Base-by-base conservation (phyloP, 1,284 basidiomycete genomes). In the Sporisorium graminicola region DNA sequence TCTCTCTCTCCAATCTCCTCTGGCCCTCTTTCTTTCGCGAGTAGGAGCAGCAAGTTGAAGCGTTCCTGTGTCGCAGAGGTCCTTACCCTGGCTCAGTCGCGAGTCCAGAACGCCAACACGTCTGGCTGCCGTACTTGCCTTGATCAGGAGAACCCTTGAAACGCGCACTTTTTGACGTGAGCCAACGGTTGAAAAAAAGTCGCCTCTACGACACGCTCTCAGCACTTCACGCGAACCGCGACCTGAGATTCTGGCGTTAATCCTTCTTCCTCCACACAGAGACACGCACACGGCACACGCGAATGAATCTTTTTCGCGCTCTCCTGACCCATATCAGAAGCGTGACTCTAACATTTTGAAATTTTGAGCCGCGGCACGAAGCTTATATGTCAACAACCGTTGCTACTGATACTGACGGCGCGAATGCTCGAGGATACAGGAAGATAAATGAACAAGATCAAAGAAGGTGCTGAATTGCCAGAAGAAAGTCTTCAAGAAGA, bases 221-320 rank as follows among this genome's bases (percentile, higher is more conserved):
- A 14, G 7, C 33, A 37, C 37, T 54, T 54, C 58, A 74, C 72
- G 72, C 72, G 72, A 74, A 59, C 66, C 72, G 72, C 65, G 66
- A 46, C 52, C 58, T 69, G 65, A 58, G 37, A 13, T 37, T 37
- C n/a, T n/a, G n/a, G n/a, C n/a, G n/a, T n/a, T n/a, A n/a, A n/a
- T n/a, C n/a, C n/a, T 24, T 35, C 40, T 33, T 47, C 50, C 69
- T 58, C 63, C 69, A 72, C 69, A 62, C 58, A 46, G n/a, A 26
- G n/a, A 26, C 31, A 52, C 26, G 46, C 33, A 26, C 31, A 52
- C 26, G 35, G 9, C 56, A 20, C 33, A 49, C 46, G 16, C 47
- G 24, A n/a, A 20, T 35, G 8, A n/a, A 22, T n/a, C 20, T 58
- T 42, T 29, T 58, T 42, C 50, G 50, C 50, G 51, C 35, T 42